These are phyloP conservation scores for Diutina pseudorugosa DNA, from an alignment of 1,139 yeast species.

Conservation along the genomic window DNA sequence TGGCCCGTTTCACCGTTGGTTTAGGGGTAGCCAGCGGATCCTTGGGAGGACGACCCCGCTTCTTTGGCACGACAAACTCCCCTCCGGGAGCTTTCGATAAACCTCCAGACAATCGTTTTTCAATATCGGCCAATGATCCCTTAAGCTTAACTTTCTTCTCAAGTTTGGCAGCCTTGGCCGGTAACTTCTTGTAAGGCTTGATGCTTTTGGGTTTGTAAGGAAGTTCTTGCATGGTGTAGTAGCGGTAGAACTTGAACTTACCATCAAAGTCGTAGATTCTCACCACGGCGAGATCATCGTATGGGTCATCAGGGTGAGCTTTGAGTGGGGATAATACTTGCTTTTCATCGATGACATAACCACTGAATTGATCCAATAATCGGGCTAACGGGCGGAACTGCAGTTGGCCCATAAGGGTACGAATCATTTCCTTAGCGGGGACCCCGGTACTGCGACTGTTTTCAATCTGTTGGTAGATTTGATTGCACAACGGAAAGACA, in stretches of 20 bases:
- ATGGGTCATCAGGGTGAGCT: not conserved
- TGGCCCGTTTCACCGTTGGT: not conserved
- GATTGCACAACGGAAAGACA: not conserved
- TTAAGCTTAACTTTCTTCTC: not conserved
- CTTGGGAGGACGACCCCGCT: not conserved
- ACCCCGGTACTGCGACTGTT: not conserved
- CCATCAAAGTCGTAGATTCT: constrained; percentile 4
- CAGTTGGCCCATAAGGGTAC: not conserved
- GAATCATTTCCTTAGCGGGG: not conserved
- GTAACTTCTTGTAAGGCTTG: not conserved
- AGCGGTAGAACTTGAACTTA: constrained; percentile 3
- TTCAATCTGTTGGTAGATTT: not conserved
- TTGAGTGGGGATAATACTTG: not conserved
- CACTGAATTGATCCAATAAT: not conserved
- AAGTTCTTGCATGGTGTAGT: not conserved
- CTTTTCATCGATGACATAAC: constrained; percentile 1
- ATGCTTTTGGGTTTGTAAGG: not conserved
- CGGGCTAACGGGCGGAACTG: not conserved
- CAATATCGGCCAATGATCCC: not conserved
- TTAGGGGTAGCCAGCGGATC: not conserved
- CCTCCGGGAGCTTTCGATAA: not conserved
- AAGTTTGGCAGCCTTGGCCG: not conserved
- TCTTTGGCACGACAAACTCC: not conserved
- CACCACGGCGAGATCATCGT: not conserved
- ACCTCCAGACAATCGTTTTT: not conserved